Conservation (phyloP, 805 yeast genomes). For the Candida cerambycidarum region DNA sequence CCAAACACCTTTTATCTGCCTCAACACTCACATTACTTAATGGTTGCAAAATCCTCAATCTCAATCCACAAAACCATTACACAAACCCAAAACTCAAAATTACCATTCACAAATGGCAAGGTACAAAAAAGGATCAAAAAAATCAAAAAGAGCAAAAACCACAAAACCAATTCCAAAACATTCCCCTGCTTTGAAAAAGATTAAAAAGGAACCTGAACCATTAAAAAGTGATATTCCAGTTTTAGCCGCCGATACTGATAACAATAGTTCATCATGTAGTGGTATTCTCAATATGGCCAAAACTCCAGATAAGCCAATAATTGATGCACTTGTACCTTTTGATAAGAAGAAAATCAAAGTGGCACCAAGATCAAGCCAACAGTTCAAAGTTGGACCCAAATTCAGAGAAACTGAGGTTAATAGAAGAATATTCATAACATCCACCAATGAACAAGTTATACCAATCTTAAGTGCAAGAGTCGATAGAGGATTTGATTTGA, state of each 20-base stretch:
- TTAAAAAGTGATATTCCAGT: too few species aligned
- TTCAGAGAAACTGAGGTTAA: slow-evolving; percentile 37
- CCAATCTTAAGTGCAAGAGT: slow-evolving; percentile 54
- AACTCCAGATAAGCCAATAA: too few species aligned
- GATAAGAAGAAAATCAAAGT: slow-evolving; percentile 23
- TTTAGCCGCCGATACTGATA: too few species aligned
- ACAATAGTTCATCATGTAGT: too few species aligned
- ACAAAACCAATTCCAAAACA: too few species aligned
- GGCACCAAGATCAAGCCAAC: slow-evolving; percentile 66
- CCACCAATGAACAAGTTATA: slow-evolving; percentile 23
- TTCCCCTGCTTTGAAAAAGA: too few species aligned
- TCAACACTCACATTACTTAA: neutral
- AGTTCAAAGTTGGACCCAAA: slow-evolving; percentile 66
- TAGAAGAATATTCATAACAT: slow-evolving; percentile 8
- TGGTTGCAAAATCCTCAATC: neutral
- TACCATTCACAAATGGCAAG: neutral
- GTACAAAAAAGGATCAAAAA: neutral
- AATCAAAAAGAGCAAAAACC: neutral
- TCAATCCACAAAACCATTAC: neutral
- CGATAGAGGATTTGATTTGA: slow-evolving; percentile 61
- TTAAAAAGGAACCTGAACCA: too few species aligned
- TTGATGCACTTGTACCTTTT: neutral
- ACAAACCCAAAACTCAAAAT: neutral
- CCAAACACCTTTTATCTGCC: too few species aligned
- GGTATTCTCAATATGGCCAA: too few species aligned